Evolutionary conservation across 2,329 filamentous ascomycete species (phyloP).

Genomic region (Neofusicoccum sp.): DNA sequence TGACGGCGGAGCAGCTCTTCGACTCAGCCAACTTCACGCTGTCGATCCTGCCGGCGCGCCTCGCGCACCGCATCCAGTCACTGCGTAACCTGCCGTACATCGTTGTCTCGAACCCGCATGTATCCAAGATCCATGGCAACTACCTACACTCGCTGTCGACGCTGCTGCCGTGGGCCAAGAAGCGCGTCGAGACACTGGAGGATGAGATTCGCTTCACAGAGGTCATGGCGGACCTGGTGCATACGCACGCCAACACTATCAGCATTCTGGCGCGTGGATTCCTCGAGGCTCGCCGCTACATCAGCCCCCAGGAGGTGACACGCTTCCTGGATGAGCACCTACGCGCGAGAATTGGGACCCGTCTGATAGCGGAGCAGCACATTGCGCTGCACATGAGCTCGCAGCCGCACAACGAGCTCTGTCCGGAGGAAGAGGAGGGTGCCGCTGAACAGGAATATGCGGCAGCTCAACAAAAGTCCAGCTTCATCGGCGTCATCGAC

Average conservation of each 20-base stretch:
- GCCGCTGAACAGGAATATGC: conserved; percentile 31
- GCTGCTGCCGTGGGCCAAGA: conserved; percentile 77
- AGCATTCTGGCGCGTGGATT: conserved; percentile 89
- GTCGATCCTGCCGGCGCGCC: conserved; percentile 82
- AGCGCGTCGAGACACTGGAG: conserved; percentile 70
- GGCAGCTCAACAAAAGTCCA: conserved; percentile 35
- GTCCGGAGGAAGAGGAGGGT: conserved; percentile 30
- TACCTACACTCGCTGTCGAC: conserved; percentile 92
- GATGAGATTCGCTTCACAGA: conserved; percentile 91
- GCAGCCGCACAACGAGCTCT: conserved; percentile 65
- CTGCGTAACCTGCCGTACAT: conserved; percentile 94
- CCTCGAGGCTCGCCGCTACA: conserved; percentile 88
- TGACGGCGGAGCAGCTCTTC: conserved; percentile 76
- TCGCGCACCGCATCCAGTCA: conserved; percentile 91
- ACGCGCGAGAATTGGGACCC: conserved; percentile 87
- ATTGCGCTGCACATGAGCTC: conserved; percentile 79
- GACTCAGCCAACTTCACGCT: conserved; percentile 95
- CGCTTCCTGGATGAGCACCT: conserved; percentile 91
- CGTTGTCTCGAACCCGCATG: conserved; percentile 95
- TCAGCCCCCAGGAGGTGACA: conserved; percentile 78
- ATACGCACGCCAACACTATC: conserved; percentile 92
- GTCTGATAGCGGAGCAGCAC: conserved; percentile 94
- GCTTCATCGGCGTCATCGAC: conserved; percentile 94
- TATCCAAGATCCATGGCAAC: conserved; percentile 91
- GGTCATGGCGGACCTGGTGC: conserved; percentile 90